Percentiles rank a stretch among this genome's conserved stretches.
These are phyloP conservation scores for Podospora pseudocomata DNA, from an alignment of 495 filamentous ascomycete species.

Conservation along the genomic window DNA sequence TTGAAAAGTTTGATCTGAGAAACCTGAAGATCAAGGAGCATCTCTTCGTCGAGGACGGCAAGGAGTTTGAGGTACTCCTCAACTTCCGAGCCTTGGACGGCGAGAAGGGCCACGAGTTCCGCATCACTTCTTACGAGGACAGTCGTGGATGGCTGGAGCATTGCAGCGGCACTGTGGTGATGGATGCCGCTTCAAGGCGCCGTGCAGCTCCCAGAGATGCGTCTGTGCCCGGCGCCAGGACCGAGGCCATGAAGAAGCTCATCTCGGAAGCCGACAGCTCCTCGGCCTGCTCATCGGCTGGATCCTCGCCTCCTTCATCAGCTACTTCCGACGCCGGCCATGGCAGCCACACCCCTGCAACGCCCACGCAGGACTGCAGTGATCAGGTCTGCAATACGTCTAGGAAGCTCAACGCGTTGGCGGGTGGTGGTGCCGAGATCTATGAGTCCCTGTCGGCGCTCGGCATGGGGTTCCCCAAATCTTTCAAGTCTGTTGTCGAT, in stretches of 20 bases:
- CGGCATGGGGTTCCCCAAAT: conserved; percentile 37
- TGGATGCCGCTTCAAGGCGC: conserved; percentile 23
- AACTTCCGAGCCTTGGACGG: conserved; percentile 25
- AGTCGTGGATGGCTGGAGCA: conserved; percentile 33
- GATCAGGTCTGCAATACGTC: conserved; percentile 8
- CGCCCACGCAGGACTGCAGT: conserved; percentile 13
- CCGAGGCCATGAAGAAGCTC: conserved; percentile 4
- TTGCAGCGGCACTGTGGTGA: conserved; percentile 38
- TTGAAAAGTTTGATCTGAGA: conserved; percentile 24
- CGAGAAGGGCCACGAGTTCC: conserved; percentile 29
- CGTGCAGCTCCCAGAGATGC: background rate
- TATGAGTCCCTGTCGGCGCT: conserved; percentile 20
- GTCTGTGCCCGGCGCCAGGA: conserved; percentile 8
- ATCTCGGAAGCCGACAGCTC: conserved; percentile 14
- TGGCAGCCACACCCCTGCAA: conserved; percentile 14
- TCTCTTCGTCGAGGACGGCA: conserved; percentile 26
- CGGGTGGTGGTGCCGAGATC: conserved; percentile 11
- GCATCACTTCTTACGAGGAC: conserved; percentile 37
- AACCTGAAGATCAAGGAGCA: conserved; percentile 23
- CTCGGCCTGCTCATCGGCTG: conserved; percentile 15
- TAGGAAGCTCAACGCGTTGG: conserved; percentile 8
- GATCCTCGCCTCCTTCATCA: conserved; percentile 13
- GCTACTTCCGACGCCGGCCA: conserved; percentile 20
- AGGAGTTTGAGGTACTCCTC: conserved; percentile 31
- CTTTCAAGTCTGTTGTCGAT: conserved; percentile 40